A percentile compares a stretch with the other conserved stretches of the same genome.
These are phyloP conservation scores for Trichoderma atroviride DNA, from an alignment of 2,329 filamentous ascomycete genomes.

Conservation along the genomic window DNA sequence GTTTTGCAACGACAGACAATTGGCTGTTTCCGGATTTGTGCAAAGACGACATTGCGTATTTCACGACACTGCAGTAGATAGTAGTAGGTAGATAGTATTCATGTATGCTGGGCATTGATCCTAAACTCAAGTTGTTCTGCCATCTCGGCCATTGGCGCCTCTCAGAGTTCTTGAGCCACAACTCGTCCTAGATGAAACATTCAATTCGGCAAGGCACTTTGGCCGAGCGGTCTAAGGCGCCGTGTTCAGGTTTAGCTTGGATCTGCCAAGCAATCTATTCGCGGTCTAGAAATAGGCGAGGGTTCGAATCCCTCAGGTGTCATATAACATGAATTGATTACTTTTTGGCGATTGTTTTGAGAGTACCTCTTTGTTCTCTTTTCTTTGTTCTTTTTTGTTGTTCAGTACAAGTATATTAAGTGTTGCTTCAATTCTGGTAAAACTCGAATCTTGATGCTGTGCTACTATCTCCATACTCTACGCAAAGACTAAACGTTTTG, in stretches of 20 bases:
- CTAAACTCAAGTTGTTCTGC: not conserved
- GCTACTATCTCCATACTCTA: not conserved
- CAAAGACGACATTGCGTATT: not conserved
- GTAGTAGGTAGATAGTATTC: too few species aligned
- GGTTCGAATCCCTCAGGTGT: conserved; percentile 27
- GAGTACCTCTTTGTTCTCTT: not conserved
- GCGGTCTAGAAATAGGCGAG: conserved; percentile 26
- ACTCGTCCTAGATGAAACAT: not conserved
- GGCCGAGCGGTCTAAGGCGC: conserved; percentile 26
- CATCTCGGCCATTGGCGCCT: not conserved
- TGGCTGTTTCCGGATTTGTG: not conserved
- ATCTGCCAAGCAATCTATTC: conserved; percentile 1
- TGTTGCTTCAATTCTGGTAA: not conserved
- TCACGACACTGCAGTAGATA: not conserved
- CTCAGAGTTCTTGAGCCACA: not conserved
- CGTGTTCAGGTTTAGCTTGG: conserved; percentile 28
- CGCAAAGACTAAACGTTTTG: not conserved
- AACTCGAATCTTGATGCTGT: too few species aligned
- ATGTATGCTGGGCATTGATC: not conserved
- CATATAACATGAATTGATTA: not conserved
- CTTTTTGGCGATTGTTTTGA: not conserved
- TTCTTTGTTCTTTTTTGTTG: not conserved
- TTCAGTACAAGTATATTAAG: not conserved
- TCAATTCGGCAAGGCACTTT: conserved; percentile 30
- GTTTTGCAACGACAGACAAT: not conserved